phyloP scores from a whole-genome alignment of 2,329 filamentous ascomycete species.

The Xylariaceae sp. region DNA sequence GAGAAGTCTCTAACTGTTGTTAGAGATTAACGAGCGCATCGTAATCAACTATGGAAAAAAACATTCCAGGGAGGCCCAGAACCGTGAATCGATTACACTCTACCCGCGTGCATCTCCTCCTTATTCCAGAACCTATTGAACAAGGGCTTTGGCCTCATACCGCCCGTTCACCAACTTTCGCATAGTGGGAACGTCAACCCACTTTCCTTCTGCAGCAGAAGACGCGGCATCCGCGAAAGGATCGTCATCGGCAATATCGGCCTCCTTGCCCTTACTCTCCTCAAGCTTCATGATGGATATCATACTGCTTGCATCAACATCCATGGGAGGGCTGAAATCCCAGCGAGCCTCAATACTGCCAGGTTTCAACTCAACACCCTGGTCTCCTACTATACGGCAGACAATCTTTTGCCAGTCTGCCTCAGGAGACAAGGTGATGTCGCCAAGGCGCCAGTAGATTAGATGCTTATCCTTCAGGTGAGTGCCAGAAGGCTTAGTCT shows the following conservation, averaged over 20 bases:
- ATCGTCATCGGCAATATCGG: conserved; percentile 46
- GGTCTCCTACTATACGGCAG: conserved; percentile 70
- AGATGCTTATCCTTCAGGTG: conserved; percentile 71
- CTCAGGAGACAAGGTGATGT: conserved; percentile 61
- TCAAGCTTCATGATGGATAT: conserved; percentile 59
- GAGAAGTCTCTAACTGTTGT: conserved; percentile 7
- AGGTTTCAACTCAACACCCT: conserved; percentile 63
- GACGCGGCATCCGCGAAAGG: conserved; percentile 63
- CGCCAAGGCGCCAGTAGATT: conserved; percentile 75
- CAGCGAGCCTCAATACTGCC: conserved; percentile 79
- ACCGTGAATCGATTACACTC: conserved; percentile 16
- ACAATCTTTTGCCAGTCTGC: conserved; percentile 70
- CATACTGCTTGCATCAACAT: conserved; percentile 19
- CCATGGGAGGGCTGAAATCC: conserved; percentile 50
- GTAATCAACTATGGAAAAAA: conserved; percentile 6
- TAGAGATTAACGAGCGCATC: conserved; percentile 9
- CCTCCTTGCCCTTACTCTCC: conserved; percentile 49
- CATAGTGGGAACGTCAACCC: conserved; percentile 61
- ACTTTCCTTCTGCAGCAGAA: conserved; percentile 37
- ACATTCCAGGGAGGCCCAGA: conserved; percentile 7
- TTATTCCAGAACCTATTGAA: conserved; percentile 10
- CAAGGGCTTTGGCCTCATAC: conserved; percentile 54
- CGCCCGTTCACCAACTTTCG: conserved; percentile 70
- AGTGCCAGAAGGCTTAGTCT: conserved; percentile 74
- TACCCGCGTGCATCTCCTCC: conserved; percentile 7